phyloP scores from a whole-genome alignment of 148 eudicot species.

The Mesembryanthemum crystallinum region DNA sequence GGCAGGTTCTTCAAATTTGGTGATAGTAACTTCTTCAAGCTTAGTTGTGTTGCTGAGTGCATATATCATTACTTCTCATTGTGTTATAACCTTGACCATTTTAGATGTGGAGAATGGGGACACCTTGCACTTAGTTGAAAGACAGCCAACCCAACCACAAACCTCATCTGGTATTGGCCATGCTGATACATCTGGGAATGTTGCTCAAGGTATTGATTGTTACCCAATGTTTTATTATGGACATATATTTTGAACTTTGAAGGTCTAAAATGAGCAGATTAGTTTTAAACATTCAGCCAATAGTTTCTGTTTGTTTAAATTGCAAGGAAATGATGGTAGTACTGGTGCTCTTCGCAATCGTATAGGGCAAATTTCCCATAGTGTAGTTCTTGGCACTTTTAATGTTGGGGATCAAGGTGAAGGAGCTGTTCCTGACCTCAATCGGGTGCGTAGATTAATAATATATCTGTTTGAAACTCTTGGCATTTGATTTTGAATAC shows the following conservation, averaged over 20 bases:
- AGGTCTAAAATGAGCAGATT: background rate
- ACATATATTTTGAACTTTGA: background rate
- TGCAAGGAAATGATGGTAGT: constrained; percentile 57
- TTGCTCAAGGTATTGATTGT: constrained; percentile 42
- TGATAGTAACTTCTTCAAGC: no score
- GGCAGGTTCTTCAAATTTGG: no score
- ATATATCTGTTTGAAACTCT: background rate
- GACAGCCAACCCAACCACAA: constrained; percentile 73
- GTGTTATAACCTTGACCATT: constrained; percentile 37
- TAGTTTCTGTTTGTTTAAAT: constrained; percentile 5
- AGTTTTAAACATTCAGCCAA: constrained; percentile 7
- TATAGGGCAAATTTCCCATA: constrained; percentile 73
- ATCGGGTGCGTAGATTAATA: constrained; percentile 49
- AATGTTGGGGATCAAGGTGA: constrained; percentile 81
- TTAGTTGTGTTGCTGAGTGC: no score
- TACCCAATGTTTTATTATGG: background rate
- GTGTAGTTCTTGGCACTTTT: constrained; percentile 80
- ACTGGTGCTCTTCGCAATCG: constrained; percentile 62
- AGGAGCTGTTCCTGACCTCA: constrained; percentile 61
- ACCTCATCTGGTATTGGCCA: constrained; percentile 41
- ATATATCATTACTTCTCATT: background rate
- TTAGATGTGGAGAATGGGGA: constrained; percentile 87
- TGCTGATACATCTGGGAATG: constrained; percentile 22
- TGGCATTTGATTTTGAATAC: background rate
- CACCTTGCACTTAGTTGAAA: constrained; percentile 81